Percentiles rank a stretch among this genome's conserved stretches.
phyloP scores from a whole-genome alignment of 305 asterid species.

The Plantago lanceolata region DNA sequence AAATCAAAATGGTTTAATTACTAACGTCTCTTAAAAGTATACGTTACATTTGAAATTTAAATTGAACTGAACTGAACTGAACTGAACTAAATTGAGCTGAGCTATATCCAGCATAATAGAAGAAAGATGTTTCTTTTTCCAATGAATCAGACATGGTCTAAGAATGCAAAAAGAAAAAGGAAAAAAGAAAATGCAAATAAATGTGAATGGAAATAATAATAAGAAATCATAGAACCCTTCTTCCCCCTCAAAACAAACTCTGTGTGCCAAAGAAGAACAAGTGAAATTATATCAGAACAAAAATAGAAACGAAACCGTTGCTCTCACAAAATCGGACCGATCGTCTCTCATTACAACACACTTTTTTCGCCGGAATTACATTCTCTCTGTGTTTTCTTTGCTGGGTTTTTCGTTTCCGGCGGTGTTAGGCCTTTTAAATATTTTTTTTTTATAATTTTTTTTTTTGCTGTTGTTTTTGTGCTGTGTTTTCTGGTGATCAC shows the following conservation, averaged over 20 bases:
- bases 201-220: neutral
- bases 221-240: neutral
- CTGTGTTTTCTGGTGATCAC: conserved; percentile 37
- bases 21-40: too few species aligned
- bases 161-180: neutral
- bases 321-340: conserved; percentile 48
- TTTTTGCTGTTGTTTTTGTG: neutral
- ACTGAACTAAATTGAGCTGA: too few species aligned
- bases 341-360: conserved; percentile 27
- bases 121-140: too few species aligned
- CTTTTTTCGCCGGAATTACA: conserved; percentile 29
- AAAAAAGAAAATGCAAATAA: too few species aligned
- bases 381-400: neutral
- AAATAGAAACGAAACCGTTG: neutral
- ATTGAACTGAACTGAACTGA: too few species aligned
- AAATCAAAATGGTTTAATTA: too few species aligned
- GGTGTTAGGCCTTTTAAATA: conserved; percentile 14
- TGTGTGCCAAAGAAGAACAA: neutral
- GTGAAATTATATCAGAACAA: neutral
- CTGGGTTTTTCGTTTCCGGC: neutral
- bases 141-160: too few species aligned
- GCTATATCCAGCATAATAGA: too few species aligned
- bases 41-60: too few species aligned
- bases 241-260: neutral
- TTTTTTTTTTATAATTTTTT: conserved; percentile 19